Evolutionary conservation across 345 rosid genomes (phyloP).

Genomic region (Brassica nigra): DNA sequence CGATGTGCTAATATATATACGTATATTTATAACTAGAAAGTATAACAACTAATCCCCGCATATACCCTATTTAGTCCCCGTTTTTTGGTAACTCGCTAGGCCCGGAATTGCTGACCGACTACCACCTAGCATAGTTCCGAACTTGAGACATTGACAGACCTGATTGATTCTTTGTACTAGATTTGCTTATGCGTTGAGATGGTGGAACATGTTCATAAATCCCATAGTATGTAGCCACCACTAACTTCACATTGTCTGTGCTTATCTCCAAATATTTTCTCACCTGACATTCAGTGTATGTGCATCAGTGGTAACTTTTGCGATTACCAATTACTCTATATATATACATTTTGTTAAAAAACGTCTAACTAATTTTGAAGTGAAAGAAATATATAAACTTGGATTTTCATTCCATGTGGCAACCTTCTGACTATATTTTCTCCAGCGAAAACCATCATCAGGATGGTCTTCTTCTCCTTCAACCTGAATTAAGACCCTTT

Average conservation of each 20-base stretch:
- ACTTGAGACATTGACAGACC: not conserved
- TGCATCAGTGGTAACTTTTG: constrained; percentile 39
- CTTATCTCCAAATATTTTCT: constrained; percentile 38
- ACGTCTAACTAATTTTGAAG: not conserved
- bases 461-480: constrained; percentile 20
- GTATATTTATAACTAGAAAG: no score
- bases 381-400: constrained; percentile 12
- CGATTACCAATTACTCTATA: not conserved
- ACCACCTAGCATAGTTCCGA: not conserved
- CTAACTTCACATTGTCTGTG: constrained; percentile 2
- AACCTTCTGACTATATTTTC: constrained; percentile 37
- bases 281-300: constrained; percentile 6
- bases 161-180: not conserved
- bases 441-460: constrained; percentile 37
- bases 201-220: constrained; percentile 25
- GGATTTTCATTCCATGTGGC: constrained; percentile 37
- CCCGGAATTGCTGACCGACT: no score
- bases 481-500: constrained; percentile 32
- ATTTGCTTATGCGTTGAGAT: no score
- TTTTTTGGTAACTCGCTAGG: no score
- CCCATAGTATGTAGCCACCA: constrained; percentile 34
- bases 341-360: no score
- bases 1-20: no score
- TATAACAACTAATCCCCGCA: no score
- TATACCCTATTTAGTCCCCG: no score